Conservation (phyloP, 2,329 filamentous ascomycete species). For the Exophiala mesophila region DNA sequence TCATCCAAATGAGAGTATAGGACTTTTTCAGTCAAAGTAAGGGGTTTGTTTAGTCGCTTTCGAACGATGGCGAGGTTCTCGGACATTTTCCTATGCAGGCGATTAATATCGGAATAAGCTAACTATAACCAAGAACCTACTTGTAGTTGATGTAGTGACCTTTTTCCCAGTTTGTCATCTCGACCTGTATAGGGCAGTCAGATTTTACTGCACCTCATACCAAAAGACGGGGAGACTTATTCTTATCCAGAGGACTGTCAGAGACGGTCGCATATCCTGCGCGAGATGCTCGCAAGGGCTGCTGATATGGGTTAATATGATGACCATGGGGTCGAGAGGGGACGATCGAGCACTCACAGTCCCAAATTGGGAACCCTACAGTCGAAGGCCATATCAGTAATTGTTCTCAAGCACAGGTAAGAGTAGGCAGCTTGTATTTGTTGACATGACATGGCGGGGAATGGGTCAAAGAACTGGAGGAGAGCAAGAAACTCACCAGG, state of each 20-base stretch:
- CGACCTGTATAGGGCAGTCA: slow-evolving; percentile 52
- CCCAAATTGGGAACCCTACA: slow-evolving; percentile 42
- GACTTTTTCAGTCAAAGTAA: slow-evolving; percentile 97
- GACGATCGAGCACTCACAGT: slow-evolving; percentile 35
- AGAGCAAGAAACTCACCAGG: slow-evolving; percentile 24
- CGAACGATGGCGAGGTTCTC: slow-evolving; percentile 94
- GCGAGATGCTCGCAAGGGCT: slow-evolving; percentile 23
- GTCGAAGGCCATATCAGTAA: slow-evolving; percentile 11
- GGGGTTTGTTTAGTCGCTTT: slow-evolving; percentile 79
- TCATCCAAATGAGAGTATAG: slow-evolving; percentile 98
- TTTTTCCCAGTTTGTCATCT: slow-evolving; percentile 95
- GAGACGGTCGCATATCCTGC: slow-evolving; percentile 36
- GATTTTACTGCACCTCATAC: slow-evolving; percentile 1
- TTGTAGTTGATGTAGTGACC: slow-evolving; percentile 97
- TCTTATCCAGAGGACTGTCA: slow-evolving; percentile 82
- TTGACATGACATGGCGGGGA: background rate
- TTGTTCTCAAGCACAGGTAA: background rate
- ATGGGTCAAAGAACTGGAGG: background rate
- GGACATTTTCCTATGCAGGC: slow-evolving; percentile 78
- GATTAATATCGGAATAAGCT: slow-evolving; percentile 3
- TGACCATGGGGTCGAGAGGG: slow-evolving; percentile 4
- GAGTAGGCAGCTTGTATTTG: background rate
- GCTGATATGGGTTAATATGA: slow-evolving; percentile 27
- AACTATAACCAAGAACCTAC: slow-evolving; percentile 32
- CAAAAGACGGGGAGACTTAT: slow-evolving; percentile 35